These are phyloP conservation scores for Xylaria castorea DNA, from an alignment of 495 filamentous ascomycete genomes.

Conservation along the genomic window DNA sequence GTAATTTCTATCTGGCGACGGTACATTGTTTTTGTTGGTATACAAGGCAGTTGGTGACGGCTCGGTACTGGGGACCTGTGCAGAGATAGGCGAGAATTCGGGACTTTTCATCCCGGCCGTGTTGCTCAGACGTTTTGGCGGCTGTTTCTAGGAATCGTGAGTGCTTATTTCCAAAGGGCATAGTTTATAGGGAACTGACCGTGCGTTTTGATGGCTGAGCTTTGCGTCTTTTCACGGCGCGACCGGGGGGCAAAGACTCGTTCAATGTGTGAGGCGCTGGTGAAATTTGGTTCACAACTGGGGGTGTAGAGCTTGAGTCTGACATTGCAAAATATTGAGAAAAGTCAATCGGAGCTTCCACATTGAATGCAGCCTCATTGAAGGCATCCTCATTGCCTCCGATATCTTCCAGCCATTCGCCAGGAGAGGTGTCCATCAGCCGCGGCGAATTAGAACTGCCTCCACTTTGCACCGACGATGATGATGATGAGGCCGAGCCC, in stretches of 20 bases:
- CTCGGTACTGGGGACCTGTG: slow-evolving; percentile 52
- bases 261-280: slow-evolving; percentile 31
- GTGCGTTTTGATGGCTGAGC: slow-evolving; percentile 45
- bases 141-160: slow-evolving; percentile 46
- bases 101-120: slow-evolving; percentile 45
- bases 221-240: slow-evolving; percentile 37
- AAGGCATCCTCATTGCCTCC: slow-evolving; percentile 24
- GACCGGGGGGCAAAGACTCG: slow-evolving; percentile 25
- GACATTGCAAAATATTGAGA: slow-evolving; percentile 73
- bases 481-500: slow-evolving; percentile 41
- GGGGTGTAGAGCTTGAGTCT: slow-evolving; percentile 69
- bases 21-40: slow-evolving; percentile 52
- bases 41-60: slow-evolving; percentile 57
- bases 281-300: slow-evolving; percentile 32
- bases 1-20: slow-evolving; percentile 53
- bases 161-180: slow-evolving; percentile 3
- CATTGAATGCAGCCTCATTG: slow-evolving; percentile 29
- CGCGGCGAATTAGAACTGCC: slow-evolving; percentile 34
- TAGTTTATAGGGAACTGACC: slow-evolving; percentile 31
- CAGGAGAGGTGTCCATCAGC: slow-evolving; percentile 20
- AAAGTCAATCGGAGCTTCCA: slow-evolving; percentile 51
- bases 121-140: slow-evolving; percentile 46
- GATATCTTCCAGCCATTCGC: slow-evolving; percentile 24
- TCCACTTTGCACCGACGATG: slow-evolving; percentile 33
- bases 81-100: slow-evolving; percentile 58